phyloP scores from a whole-genome alignment of 2,329 filamentous ascomycete genomes.

The Ramichloridium luteum region DNA sequence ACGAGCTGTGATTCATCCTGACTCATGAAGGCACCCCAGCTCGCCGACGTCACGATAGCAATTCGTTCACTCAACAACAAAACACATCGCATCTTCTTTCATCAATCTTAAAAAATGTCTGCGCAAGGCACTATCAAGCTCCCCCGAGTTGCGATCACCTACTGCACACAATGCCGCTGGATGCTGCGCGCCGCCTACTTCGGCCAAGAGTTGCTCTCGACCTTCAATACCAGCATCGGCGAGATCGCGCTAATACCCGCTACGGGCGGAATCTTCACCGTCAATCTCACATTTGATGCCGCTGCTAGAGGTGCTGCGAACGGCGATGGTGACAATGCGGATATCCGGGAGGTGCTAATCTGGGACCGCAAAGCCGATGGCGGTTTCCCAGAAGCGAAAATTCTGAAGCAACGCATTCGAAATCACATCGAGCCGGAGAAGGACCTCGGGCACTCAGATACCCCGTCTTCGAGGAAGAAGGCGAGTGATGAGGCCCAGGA shows the following conservation, averaged over 20 bases:
- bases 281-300: conserved; percentile 45
- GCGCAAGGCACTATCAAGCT: conserved; percentile 25
- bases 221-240: conserved; percentile 70
- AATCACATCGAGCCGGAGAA: conserved; percentile 69
- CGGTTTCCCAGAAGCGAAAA: conserved; percentile 90
- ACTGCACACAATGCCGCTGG: conserved; percentile 54
- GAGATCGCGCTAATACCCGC: conserved; percentile 79
- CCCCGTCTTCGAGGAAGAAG: no score
- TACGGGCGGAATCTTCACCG: conserved; percentile 72
- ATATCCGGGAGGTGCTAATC: conserved; percentile 42
- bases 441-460: conserved; percentile 61
- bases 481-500: no score
- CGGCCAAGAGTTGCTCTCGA: conserved; percentile 88
- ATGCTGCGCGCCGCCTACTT: conserved; percentile 46
- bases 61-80: no score
- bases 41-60: no score
- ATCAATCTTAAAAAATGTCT: no score
- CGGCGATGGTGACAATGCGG: conserved; percentile 4
- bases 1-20: no score
- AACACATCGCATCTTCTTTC: no score
- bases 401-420: conserved; percentile 71
- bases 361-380: conserved; percentile 84
- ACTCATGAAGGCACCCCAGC: no score
- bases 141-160: conserved; percentile 75
- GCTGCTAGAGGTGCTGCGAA: conserved; percentile 1